Evolutionary conservation across 805 yeast species (phyloP).

Genomic region (Saccharomycopsis lassenensis): DNA sequence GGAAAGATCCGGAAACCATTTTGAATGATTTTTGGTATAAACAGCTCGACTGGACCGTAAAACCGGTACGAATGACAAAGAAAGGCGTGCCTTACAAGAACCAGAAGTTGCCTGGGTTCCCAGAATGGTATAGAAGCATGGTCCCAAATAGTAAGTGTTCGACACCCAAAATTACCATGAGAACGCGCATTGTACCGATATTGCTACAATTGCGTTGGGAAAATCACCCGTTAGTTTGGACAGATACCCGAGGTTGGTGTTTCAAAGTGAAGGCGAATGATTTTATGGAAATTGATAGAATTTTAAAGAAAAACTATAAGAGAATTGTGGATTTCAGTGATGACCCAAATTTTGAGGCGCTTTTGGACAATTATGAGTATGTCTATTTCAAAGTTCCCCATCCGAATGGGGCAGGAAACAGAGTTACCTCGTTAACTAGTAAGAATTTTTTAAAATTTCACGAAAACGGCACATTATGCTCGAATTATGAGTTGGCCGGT

Average conservation of each 20-base stretch:
- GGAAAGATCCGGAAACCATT: slow-evolving; percentile 32
- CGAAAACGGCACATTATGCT: slow-evolving; percentile 62
- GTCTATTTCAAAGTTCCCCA: slow-evolving; percentile 71
- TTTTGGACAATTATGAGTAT: slow-evolving; percentile 14
- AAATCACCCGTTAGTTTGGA: slow-evolving; percentile 72
- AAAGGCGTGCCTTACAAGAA: slow-evolving; percentile 57
- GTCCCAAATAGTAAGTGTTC: slow-evolving; percentile 27
- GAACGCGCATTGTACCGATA: slow-evolving; percentile 68
- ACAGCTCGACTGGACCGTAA: slow-evolving; percentile 81
- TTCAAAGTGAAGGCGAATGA: slow-evolving; percentile 44
- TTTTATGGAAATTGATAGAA: slow-evolving; percentile 25
- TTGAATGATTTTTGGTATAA: slow-evolving; percentile 77
- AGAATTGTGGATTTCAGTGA: slow-evolving; percentile 19
- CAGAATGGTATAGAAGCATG: slow-evolving; percentile 80
- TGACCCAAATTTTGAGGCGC: slow-evolving; percentile 15
- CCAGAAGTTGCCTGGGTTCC: slow-evolving; percentile 81
- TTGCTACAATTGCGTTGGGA: slow-evolving; percentile 78
- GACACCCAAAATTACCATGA: slow-evolving; percentile 50
- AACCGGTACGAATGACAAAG: slow-evolving; percentile 50
- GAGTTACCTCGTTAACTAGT: slow-evolving; percentile 69
- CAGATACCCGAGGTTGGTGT: slow-evolving; percentile 78
- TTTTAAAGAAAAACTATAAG: slow-evolving; percentile 20
- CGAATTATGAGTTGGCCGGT: slow-evolving; percentile 61
- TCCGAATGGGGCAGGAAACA: slow-evolving; percentile 62
- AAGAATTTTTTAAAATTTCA: slow-evolving; percentile 62